Evolutionary conservation across 208 protist species (phyloP).

Genomic region (Wallacemonas rigidus): DNA sequence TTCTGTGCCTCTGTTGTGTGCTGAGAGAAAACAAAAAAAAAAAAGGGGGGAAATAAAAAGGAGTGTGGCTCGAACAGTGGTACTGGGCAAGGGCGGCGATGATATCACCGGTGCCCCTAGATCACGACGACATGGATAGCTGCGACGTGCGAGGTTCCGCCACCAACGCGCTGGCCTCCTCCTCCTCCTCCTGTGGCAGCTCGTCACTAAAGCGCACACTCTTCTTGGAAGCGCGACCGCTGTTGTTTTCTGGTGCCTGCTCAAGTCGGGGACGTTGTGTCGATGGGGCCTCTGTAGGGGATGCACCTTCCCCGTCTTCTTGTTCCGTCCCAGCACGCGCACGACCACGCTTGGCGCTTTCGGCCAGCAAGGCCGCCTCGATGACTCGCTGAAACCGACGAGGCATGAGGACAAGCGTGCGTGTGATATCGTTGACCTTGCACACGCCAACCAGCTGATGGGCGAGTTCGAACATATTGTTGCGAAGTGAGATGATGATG

Average conservation of each 20-base stretch:
- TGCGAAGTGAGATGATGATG: slow-evolving; percentile 99
- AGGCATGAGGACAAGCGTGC: slow-evolving; percentile 97
- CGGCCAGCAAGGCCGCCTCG: slow-evolving; percentile 12
- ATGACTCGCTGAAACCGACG: slow-evolving; percentile 58
- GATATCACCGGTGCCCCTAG: background rate
- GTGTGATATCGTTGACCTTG: slow-evolving; percentile 98
- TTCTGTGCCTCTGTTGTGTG: too few species aligned
- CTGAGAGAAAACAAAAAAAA: slow-evolving; percentile 16
- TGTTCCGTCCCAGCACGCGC: slow-evolving; percentile 8
- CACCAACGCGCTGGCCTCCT: background rate
- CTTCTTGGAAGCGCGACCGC: slow-evolving; percentile 23
- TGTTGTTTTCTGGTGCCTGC: background rate
- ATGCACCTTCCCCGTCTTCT: background rate
- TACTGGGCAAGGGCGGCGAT: too few species aligned
- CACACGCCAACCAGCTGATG: slow-evolving; percentile 99
- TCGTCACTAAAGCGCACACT: slow-evolving; percentile 45
- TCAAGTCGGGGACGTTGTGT: background rate
- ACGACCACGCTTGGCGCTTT: slow-evolving; percentile 19
- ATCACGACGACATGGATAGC: slow-evolving; percentile 8
- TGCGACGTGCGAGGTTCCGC: slow-evolving; percentile 7
- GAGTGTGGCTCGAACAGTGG: background rate
- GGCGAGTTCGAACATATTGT: slow-evolving; percentile 98
- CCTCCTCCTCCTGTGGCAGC: background rate
- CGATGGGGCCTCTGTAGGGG: slow-evolving; percentile 14
- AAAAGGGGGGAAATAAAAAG: slow-evolving; percentile 7